A percentile compares a stretch with the other conserved stretches of the same genome.
These are phyloP conservation scores for Tolypocladium endophyticum DNA, from an alignment of 2,329 filamentous ascomycete species.

Conservation along the genomic window DNA sequence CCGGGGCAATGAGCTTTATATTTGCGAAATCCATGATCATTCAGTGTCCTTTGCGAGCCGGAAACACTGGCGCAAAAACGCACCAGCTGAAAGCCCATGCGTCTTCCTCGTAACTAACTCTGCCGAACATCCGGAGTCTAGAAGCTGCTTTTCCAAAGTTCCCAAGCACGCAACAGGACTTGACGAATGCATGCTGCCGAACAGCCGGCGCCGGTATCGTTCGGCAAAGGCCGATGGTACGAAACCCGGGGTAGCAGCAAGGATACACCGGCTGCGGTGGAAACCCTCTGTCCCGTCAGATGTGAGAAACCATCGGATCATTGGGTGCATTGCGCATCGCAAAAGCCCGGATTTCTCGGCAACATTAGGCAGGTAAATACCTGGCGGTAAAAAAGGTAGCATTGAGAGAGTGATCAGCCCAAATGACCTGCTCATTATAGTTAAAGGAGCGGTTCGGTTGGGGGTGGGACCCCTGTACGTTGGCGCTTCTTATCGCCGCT, in stretches of 20 bases:
- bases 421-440: neutral
- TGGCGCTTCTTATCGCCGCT: neutral
- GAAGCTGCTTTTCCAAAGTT: neutral
- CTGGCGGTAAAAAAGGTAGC: neutral
- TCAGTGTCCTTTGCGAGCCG: neutral
- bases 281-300: neutral
- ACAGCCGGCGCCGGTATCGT: neutral
- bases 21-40: neutral
- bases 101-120: neutral
- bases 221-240: neutral
- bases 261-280: neutral
- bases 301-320: neutral
- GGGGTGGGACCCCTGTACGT: neutral
- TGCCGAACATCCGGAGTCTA: neutral
- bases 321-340: neutral
- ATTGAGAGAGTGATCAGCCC: neutral
- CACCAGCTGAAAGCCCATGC: neutral
- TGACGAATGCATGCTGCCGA: neutral
- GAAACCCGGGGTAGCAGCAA: neutral
- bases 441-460: neutral
- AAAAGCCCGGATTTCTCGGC: neutral
- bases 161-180: neutral
- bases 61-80: neutral
- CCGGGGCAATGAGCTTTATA: neutral
- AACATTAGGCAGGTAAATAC: neutral